phyloP scores from a whole-genome alignment of 345 rosid species.

The Adansonia digitata region DNA sequence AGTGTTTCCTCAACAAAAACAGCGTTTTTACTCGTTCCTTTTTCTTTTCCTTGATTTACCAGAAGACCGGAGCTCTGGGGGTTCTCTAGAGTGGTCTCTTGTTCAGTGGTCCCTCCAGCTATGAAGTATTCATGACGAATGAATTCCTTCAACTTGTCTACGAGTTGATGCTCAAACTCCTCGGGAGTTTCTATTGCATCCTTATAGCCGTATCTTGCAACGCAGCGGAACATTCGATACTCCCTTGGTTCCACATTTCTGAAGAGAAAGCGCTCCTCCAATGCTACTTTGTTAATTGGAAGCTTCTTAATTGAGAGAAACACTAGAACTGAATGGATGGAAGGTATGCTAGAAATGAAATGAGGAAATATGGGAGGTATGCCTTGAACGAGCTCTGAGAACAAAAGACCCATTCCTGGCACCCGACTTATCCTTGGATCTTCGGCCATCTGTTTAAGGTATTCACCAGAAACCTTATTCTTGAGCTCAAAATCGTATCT shows the following conservation, averaged over 20 bases:
- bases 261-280: slow-evolving; percentile 60
- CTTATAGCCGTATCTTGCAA: slow-evolving; percentile 65
- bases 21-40: slow-evolving; percentile 9
- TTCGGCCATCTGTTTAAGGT: slow-evolving; percentile 30
- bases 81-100: slow-evolving; percentile 10
- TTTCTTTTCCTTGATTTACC: slow-evolving; percentile 18
- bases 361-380: slow-evolving; percentile 72
- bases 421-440: slow-evolving; percentile 38
- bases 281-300: slow-evolving; percentile 45
- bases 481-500: slow-evolving; percentile 45
- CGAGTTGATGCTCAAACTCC: slow-evolving; percentile 49
- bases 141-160: slow-evolving; percentile 46
- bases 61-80: slow-evolving; percentile 11
- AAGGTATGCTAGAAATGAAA: slow-evolving; percentile 48
- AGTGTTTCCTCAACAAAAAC: slow-evolving; percentile 35
- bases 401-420: slow-evolving; percentile 65
- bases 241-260: slow-evolving; percentile 58
- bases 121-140: slow-evolving; percentile 41
- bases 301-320: slow-evolving; percentile 62
- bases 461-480: slow-evolving; percentile 47
- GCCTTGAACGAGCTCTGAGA: slow-evolving; percentile 75
- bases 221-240: slow-evolving; percentile 59
- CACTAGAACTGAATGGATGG: slow-evolving; percentile 59
- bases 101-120: no score
- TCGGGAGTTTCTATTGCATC: slow-evolving; percentile 36